A percentile compares a stretch with the other conserved stretches of the same genome.
Conservation (phyloP, 1,139 yeast species). For the Suhomyces ambrosiae region DNA sequence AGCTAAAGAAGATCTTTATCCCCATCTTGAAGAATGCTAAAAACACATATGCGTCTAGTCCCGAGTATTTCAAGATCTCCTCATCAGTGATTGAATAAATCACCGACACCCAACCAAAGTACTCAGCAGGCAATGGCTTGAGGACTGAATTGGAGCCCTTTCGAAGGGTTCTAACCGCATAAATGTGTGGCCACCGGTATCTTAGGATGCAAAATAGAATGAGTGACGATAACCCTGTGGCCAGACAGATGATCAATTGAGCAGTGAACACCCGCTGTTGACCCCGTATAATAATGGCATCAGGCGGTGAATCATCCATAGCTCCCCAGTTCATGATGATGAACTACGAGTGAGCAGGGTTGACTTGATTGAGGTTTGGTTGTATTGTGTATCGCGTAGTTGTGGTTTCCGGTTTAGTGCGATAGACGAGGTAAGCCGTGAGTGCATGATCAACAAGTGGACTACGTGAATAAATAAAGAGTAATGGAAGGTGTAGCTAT, state of each 20-base stretch:
- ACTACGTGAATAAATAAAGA: too few species aligned
- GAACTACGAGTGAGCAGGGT: background rate
- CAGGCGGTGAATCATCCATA: constrained; percentile 23
- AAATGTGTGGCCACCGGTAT: constrained; percentile 53
- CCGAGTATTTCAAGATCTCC: constrained; percentile 43
- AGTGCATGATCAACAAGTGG: too few species aligned
- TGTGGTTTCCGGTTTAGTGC: too few species aligned
- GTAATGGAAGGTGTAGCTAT: too few species aligned
- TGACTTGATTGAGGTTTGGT: too few species aligned
- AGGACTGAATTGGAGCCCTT: constrained; percentile 28
- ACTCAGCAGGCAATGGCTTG: constrained; percentile 39
- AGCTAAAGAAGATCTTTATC: constrained; percentile 38
- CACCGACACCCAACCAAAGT: constrained; percentile 46
- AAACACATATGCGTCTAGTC: constrained; percentile 50
- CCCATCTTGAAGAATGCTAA: constrained; percentile 50
- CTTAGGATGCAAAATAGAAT: constrained; percentile 44
- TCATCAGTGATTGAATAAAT: constrained; percentile 43
- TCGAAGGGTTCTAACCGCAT: constrained; percentile 51
- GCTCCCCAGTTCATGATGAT: constrained; percentile 6
- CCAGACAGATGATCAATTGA: constrained; percentile 41
- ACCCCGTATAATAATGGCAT: constrained; percentile 35
- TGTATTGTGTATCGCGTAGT: too few species aligned
- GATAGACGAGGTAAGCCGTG: too few species aligned
- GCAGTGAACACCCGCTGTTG: constrained; percentile 50
- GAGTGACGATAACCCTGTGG: constrained; percentile 40